phyloP scores from a whole-genome alignment of 176 grass and related monocot species.

The Carex pumila region DNA sequence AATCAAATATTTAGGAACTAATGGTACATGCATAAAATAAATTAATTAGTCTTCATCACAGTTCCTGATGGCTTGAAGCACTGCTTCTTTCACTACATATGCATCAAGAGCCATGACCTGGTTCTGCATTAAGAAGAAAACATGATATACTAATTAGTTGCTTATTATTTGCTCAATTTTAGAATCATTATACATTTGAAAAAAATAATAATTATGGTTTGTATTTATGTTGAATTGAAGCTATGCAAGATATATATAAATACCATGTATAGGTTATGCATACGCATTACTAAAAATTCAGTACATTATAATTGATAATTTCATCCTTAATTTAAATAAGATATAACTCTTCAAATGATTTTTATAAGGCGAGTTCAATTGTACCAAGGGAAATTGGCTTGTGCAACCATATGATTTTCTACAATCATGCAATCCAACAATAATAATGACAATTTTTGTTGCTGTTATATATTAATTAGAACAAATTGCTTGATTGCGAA shows the following conservation, averaged over 20 bases:
- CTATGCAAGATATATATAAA: neutral
- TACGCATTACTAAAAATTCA: neutral
- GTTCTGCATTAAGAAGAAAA: conserved; percentile 28
- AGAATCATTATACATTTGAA: neutral
- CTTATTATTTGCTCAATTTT: neutral
- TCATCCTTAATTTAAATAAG: neutral
- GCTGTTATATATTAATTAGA: neutral
- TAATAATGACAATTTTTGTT: neutral
- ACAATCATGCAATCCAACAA: neutral
- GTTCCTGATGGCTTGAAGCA: conserved; percentile 54
- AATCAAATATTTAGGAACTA: neutral
- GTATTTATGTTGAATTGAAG: neutral
- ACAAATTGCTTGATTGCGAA: neutral
- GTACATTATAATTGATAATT: neutral
- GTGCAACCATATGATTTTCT: neutral
- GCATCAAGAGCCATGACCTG: conserved; percentile 36
- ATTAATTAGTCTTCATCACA: conserved; percentile 30
- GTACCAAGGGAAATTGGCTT: neutral
- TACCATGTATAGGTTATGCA: neutral
- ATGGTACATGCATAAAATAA: neutral
- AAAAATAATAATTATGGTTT: neutral
- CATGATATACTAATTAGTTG: neutral
- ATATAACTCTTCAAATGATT: neutral
- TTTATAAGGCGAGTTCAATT: neutral
- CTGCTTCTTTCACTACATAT: conserved; percentile 61